Conservation (phyloP, 208 protist genomes). For the Leishmania lainsoni region DNA sequence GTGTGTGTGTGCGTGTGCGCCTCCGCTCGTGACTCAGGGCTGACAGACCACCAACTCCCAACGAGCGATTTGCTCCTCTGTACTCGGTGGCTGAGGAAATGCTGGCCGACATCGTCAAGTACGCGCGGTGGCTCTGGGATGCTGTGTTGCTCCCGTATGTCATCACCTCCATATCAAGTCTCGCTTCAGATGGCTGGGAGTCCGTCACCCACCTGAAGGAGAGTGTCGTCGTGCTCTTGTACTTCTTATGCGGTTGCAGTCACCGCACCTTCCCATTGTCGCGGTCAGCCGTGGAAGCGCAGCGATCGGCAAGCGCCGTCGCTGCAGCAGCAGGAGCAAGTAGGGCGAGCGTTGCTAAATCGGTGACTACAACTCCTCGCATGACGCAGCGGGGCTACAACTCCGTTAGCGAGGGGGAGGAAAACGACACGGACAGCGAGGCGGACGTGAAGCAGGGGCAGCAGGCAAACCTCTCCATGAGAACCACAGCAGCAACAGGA, state of each 20-base stretch:
- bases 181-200: conserved; percentile 64
- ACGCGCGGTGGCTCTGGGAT: conserved; percentile 48
- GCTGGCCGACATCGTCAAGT: conserved; percentile 31
- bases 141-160: conserved; percentile 56
- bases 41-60: not conserved
- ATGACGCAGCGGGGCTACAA: not conserved
- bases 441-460: conserved; percentile 5
- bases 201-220: conserved; percentile 46
- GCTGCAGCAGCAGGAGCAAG: not conserved
- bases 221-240: conserved; percentile 62
- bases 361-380: not conserved
- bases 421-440: conserved; percentile 32
- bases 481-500: not conserved
- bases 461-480: not conserved
- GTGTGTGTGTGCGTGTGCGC: not conserved
- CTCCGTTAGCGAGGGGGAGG: conserved; percentile 15
- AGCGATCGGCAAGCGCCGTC: not conserved
- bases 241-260: conserved; percentile 72
- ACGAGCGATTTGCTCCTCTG: not conserved
- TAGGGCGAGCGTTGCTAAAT: not conserved
- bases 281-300: conserved; percentile 18
- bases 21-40: not conserved
- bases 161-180: conserved; percentile 41
- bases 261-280: conserved; percentile 67
- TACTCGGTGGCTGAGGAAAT: conserved; percentile 5